Evolutionary conservation across 805 yeast species (phyloP).

Genomic region (Yamadazyma nakazawae): DNA sequence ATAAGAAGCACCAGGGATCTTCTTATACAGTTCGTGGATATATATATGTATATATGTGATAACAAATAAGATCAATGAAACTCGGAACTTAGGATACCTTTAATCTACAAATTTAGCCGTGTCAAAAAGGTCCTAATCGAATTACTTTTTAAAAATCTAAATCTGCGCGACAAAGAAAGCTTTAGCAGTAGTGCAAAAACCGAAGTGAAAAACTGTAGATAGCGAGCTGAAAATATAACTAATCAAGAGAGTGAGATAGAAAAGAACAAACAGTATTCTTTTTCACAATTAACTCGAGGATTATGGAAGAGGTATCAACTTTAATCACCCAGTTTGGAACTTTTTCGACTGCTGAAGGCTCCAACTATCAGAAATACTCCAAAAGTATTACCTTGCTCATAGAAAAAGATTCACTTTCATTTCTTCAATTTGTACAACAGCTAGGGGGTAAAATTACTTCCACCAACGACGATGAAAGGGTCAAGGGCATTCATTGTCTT

Average conservation of each 20-base stretch:
- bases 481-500: constrained; percentile 44
- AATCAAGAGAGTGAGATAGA: background rate
- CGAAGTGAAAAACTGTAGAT: background rate
- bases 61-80: too few relatives aligned
- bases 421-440: constrained; percentile 52
- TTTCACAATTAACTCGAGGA: background rate
- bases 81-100: background rate
- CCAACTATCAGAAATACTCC: constrained; percentile 16
- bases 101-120: background rate
- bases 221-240: background rate
- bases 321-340: constrained; percentile 37
- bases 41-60: too few relatives aligned
- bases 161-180: background rate
- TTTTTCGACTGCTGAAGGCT: constrained; percentile 24
- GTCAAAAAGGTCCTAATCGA: background rate
- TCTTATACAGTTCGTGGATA: too few relatives aligned
- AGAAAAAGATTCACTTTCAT: constrained; percentile 22
- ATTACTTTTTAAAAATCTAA: background rate
- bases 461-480: constrained; percentile 50
- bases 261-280: background rate
- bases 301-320: constrained; percentile 2
- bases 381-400: constrained; percentile 23
- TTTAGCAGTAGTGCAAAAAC: background rate
- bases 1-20: background rate
- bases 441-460: constrained; percentile 65